A percentile compares a stretch with the other conserved stretches of the same genome.
Conservation (phyloP, 208 protist species). For the Leishmania guyanensis region DNA sequence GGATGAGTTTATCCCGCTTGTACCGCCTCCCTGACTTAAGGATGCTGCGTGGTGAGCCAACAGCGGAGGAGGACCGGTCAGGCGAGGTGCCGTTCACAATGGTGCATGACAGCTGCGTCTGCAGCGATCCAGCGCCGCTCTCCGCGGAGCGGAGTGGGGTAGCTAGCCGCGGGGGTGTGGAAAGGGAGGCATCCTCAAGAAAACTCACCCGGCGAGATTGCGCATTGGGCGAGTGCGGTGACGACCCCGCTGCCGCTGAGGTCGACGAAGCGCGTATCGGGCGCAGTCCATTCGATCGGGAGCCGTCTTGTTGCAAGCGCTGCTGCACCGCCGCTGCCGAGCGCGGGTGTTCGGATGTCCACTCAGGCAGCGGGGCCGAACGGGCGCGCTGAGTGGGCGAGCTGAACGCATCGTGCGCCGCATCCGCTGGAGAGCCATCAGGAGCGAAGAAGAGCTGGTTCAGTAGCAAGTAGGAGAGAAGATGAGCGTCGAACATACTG, state of each 20-base stretch:
- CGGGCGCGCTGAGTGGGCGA: not conserved
- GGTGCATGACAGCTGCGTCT: not conserved
- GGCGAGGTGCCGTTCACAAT: not conserved
- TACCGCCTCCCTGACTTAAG: slow-evolving; percentile 56
- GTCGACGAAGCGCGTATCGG: not conserved
- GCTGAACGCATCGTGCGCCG: not conserved
- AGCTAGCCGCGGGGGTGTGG: not conserved
- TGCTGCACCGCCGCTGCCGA: not conserved
- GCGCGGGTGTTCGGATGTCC: not conserved
- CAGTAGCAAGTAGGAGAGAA: slow-evolving; percentile 29
- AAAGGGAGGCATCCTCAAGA: not conserved
- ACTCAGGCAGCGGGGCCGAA: slow-evolving; percentile 3
- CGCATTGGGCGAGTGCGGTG: not conserved
- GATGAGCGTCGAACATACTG: not conserved
- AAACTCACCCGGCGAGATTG: slow-evolving; percentile 8
- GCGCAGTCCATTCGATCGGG: not conserved
- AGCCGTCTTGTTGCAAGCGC: not conserved
- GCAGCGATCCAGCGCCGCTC: not conserved
- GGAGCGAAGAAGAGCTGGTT: slow-evolving; percentile 24
- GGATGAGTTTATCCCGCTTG: slow-evolving; percentile 34
- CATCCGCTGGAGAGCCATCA: not conserved
- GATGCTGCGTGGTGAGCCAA: slow-evolving; percentile 34
- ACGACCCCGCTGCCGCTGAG: not conserved
- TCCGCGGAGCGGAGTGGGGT: not conserved
- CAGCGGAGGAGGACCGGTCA: not conserved